Evolutionary conservation across 176 grass and related monocot species (phyloP).

Genomic region (Oryza brachyantha): DNA sequence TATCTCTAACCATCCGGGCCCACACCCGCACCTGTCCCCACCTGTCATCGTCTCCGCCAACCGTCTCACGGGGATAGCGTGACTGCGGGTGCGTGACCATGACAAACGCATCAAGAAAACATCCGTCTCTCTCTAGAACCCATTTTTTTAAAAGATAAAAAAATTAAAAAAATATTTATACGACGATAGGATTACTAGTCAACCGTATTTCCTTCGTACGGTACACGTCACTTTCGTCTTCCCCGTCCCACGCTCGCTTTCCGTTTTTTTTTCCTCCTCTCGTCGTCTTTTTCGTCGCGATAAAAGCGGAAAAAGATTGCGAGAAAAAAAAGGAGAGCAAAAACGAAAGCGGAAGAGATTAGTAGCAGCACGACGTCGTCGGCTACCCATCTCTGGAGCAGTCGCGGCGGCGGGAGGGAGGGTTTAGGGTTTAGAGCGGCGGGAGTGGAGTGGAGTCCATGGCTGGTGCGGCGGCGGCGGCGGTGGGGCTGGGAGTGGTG

Average conservation of each 20-base stretch:
- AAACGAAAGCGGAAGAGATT: neutral
- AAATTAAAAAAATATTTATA: neutral
- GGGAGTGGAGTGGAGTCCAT: neutral
- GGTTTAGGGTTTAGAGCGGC: constrained; percentile 43
- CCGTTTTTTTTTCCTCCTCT: neutral
- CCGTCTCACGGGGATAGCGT: neutral
- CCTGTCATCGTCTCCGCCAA: neutral
- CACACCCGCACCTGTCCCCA: neutral
- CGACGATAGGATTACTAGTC: neutral
- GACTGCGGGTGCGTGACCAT: neutral
- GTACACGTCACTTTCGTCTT: neutral
- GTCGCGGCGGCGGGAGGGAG: neutral
- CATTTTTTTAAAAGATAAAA: neutral
- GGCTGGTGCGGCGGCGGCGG: neutral
- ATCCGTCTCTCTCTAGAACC: neutral
- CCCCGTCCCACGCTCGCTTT: neutral
- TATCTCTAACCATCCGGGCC: neutral
- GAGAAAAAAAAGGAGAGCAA: neutral
- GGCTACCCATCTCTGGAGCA: neutral
- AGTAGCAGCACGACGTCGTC: neutral
- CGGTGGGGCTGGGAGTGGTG: constrained; percentile 12
- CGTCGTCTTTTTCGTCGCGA: neutral
- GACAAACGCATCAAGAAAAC: neutral
- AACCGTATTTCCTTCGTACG: neutral
- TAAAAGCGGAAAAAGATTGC: constrained; percentile 11